These are phyloP conservation scores for Mitragyna speciosa DNA, from an alignment of 257 asterid genomes.

Conservation along the genomic window DNA sequence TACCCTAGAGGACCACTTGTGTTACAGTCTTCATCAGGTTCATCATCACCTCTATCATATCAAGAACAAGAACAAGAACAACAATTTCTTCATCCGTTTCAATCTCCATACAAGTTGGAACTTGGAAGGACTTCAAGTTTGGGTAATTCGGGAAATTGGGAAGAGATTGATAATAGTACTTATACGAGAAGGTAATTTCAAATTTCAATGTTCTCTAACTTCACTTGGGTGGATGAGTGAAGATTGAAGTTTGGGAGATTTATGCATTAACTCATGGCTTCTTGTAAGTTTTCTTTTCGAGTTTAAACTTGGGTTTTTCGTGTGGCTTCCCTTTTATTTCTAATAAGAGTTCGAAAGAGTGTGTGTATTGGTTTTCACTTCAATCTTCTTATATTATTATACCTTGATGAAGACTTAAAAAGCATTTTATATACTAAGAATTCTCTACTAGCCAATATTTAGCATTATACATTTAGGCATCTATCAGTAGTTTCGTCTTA, in stretches of 20 bases:
- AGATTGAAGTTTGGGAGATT: slow-evolving; percentile 5
- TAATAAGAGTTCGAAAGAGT: not conserved
- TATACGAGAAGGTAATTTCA: slow-evolving; percentile 29
- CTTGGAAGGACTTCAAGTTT: slow-evolving; percentile 29
- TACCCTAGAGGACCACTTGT: slow-evolving; percentile 26
- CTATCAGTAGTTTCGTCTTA: not conserved
- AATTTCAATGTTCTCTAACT: not conserved
- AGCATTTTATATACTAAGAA: not conserved
- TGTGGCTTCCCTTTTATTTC: not conserved
- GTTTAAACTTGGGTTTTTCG: slow-evolving; percentile 5
- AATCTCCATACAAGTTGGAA: slow-evolving; percentile 35
- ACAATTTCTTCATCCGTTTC: slow-evolving; percentile 29
- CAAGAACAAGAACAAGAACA: slow-evolving; percentile 24
- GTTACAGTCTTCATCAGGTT: slow-evolving; percentile 32
- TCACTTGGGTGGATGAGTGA: not conserved
- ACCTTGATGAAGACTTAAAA: not conserved
- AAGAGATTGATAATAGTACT: slow-evolving; percentile 25
- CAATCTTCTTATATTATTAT: not conserved
- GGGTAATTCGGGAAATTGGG: slow-evolving; percentile 38
- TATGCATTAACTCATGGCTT: not conserved
- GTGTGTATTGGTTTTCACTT: not conserved
- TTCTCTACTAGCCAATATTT: not conserved
- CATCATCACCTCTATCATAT: slow-evolving; percentile 16
- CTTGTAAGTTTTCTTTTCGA: slow-evolving; percentile 11
- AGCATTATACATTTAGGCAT: not conserved